phyloP scores from a whole-genome alignment of 768 basidiomycete species.

The Tylopilus subfusipes region DNA sequence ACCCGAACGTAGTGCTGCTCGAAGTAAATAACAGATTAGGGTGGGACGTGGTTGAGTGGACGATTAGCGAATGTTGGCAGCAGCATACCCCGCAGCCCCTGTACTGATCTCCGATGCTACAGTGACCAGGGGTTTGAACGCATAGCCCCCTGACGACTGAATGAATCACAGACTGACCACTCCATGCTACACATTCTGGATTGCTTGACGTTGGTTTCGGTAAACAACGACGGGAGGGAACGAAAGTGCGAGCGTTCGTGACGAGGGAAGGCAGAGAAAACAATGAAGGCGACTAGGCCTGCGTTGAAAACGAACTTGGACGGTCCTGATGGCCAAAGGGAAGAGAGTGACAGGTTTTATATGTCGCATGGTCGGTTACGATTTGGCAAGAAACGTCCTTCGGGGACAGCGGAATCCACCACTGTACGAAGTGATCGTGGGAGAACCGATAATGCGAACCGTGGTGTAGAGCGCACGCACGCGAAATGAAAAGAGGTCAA shows the following conservation, averaged over 20 bases:
- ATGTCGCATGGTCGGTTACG: constrained; percentile 17
- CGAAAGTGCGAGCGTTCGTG: not conserved
- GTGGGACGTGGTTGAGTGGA: not conserved
- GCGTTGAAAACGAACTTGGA: not conserved
- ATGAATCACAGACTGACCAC: constrained; percentile 38
- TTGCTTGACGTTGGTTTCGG: constrained; percentile 1
- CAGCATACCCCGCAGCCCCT: constrained; percentile 40
- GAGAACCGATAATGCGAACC: constrained; percentile 18
- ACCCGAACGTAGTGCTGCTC: constrained; percentile 58
- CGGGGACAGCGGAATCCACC: constrained; percentile 29
- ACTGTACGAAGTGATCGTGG: constrained; percentile 34
- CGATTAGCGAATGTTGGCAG: not conserved
- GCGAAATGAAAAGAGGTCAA: constrained; percentile 2
- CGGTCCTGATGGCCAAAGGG: not conserved
- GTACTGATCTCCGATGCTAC: constrained; percentile 41
- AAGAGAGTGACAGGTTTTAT: constrained; percentile 26
- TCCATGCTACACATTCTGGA: constrained; percentile 54
- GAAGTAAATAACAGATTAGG: not conserved
- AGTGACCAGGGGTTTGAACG: constrained; percentile 8
- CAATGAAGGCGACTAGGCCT: not conserved
- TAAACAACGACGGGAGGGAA: not conserved
- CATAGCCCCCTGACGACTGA: not conserved
- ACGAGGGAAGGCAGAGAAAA: not conserved
- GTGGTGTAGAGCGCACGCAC: constrained; percentile 7
- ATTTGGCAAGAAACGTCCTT: constrained; percentile 32